Evolutionary conservation across 768 basidiomycete species (phyloP).

Genomic region (Tylopilus sp.): DNA sequence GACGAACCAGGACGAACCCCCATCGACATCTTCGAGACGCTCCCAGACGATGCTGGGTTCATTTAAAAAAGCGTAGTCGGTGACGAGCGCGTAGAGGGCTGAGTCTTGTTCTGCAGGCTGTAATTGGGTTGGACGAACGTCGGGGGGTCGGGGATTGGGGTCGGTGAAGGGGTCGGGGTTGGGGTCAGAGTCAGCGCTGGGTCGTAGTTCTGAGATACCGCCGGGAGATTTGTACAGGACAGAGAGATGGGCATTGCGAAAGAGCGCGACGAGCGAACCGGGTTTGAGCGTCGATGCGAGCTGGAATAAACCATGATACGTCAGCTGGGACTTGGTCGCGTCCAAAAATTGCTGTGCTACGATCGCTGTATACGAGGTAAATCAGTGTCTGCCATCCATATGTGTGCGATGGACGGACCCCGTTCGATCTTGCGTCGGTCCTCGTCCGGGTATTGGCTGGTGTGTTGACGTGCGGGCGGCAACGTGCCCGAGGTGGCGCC

Average conservation of each 20-base stretch:
- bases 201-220: neutral
- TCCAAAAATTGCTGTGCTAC: slow-evolving; percentile 67
- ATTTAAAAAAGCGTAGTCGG: slow-evolving; percentile 75
- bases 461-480: slow-evolving; percentile 1
- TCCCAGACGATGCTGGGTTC: slow-evolving; percentile 90
- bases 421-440: slow-evolving; percentile 64
- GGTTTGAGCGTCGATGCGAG: slow-evolving; percentile 50
- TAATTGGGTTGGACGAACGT: neutral
- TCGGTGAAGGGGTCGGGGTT: neutral
- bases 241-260: slow-evolving; percentile 86
- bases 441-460: slow-evolving; percentile 42
- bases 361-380: slow-evolving; percentile 45
- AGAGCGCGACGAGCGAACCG: slow-evolving; percentile 76
- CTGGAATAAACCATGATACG: slow-evolving; percentile 83
- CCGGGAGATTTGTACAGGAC: slow-evolving; percentile 67
- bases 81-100: slow-evolving; percentile 77
- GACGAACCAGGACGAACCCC: slow-evolving; percentile 71
- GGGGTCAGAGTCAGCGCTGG: neutral
- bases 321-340: slow-evolving; percentile 74
- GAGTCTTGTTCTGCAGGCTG: slow-evolving; percentile 25
- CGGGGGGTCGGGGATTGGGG: neutral
- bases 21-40: slow-evolving; percentile 84
- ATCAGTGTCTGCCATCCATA: neutral
- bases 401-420: slow-evolving; percentile 49
- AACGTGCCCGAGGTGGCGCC: slow-evolving; percentile 3